A percentile compares a stretch with the other conserved stretches of the same genome.
These are phyloP conservation scores for Coemansia sp. DNA, from an alignment of 192 early-diverging fungal genomes.

Conservation along the genomic window DNA sequence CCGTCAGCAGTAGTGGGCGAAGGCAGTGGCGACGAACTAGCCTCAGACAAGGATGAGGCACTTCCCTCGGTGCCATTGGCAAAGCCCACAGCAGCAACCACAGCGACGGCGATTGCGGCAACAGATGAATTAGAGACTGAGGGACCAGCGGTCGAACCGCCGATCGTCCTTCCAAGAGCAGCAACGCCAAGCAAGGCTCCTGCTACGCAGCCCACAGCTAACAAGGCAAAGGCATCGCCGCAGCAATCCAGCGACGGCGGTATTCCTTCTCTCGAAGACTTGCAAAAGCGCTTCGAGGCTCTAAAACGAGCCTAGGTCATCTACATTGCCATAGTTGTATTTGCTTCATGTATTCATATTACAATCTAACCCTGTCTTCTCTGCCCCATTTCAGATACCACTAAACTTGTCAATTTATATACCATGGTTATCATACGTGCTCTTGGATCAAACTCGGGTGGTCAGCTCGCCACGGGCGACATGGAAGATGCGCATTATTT, in stretches of 20 bases:
- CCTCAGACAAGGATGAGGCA: neutral
- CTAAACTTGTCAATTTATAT: neutral
- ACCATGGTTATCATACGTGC: slow-evolving; percentile 30
- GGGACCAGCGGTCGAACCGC: neutral
- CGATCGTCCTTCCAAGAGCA: neutral
- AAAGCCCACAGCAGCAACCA: slow-evolving; percentile 7
- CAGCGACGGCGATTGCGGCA: neutral
- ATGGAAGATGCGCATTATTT: slow-evolving; percentile 32
- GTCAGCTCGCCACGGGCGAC: slow-evolving; percentile 45
- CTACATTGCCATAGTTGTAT: neutral
- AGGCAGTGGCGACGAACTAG: neutral
- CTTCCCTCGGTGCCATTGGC: slow-evolving; percentile 7
- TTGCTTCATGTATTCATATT: slow-evolving; percentile 13
- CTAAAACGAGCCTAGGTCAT: slow-evolving; percentile 59
- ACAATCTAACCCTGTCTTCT: neutral
- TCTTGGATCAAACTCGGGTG: slow-evolving; percentile 53
- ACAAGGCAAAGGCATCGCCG: slow-evolving; percentile 17
- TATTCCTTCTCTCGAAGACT: slow-evolving; percentile 71
- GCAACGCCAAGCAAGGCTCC: neutral
- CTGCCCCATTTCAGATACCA: neutral
- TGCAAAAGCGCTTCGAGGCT: slow-evolving; percentile 76
- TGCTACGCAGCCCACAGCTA: neutral
- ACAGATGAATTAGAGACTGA: slow-evolving; percentile 1
- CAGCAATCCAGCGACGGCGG: slow-evolving; percentile 30
- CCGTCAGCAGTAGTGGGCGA: neutral